phyloP scores from a whole-genome alignment of 1,284 basidiomycete genomes.

The Sutorius eximius region DNA sequence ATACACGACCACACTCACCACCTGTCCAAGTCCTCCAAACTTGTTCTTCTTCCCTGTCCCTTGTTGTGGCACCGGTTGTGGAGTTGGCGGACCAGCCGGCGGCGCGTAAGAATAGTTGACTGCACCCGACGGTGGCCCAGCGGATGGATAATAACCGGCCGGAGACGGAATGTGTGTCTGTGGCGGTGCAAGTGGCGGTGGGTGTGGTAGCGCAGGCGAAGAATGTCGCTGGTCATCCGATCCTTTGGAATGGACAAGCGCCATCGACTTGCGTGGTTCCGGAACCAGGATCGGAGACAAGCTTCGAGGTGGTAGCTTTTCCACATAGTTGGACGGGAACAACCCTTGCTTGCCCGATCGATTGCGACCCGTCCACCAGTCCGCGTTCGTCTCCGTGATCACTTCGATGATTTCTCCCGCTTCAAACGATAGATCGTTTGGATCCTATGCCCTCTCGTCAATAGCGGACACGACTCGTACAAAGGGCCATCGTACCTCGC shows the following conservation, averaged over 20 bases:
- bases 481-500: conserved; percentile 26
- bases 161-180: conserved; percentile 23
- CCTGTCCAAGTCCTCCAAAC: conserved; percentile 58
- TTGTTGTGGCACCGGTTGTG: conserved; percentile 42
- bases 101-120: conserved; percentile 32
- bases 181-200: conserved; percentile 18
- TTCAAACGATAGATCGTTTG: conserved; percentile 37
- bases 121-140: conserved; percentile 26
- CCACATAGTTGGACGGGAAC: conserved; percentile 60
- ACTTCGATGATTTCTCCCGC: conserved; percentile 40
- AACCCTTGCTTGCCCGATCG: conserved; percentile 49
- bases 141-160: conserved; percentile 28
- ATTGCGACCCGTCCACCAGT: conserved; percentile 42
- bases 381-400: conserved; percentile 38
- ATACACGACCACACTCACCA: conserved; percentile 40
- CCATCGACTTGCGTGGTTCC: conserved; percentile 21
- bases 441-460: conserved; percentile 45
- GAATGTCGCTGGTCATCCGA: conserved; percentile 17
- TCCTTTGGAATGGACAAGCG: conserved; percentile 1
- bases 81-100: conserved; percentile 27
- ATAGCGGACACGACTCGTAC: conserved; percentile 7
- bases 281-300: conserved; percentile 24
- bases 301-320: conserved; percentile 39
- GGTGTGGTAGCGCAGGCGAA: conserved; percentile 28
- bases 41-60: conserved; percentile 57